Conservation (phyloP, 345 rosid species). For the Limnanthes douglasii region DNA sequence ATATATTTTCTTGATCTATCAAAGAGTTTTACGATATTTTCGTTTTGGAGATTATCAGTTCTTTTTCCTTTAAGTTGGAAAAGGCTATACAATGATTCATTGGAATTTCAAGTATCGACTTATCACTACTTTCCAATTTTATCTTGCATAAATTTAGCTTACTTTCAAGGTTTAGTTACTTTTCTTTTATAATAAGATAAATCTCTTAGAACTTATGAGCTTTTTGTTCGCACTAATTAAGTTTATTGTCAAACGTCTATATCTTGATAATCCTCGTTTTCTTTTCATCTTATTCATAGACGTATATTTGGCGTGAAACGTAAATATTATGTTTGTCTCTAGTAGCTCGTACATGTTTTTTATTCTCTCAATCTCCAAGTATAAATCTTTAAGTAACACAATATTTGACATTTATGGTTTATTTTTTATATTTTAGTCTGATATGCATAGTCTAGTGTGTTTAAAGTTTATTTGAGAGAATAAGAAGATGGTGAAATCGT, state of each 20-base stretch:
- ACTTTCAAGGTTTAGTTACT: conserved; percentile 42
- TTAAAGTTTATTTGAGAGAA: conserved; percentile 77
- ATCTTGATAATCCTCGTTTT: conserved; percentile 67
- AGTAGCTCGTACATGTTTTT: conserved; percentile 91
- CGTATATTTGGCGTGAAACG: conserved; percentile 65
- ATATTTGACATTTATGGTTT: conserved; percentile 76
- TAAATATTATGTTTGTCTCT: conserved; percentile 87
- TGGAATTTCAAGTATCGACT: conserved; percentile 45
- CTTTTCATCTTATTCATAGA: conserved; percentile 80
- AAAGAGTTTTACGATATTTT: conserved; percentile 46
- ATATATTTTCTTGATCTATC: conserved; percentile 45
- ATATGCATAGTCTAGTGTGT: conserved; percentile 85
- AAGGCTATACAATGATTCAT: conserved; percentile 26
- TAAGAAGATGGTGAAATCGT: conserved; percentile 86
- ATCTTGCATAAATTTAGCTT: conserved; percentile 55
- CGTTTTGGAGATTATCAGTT: conserved; percentile 39
- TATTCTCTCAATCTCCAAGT: conserved; percentile 78
- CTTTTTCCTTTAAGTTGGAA: conserved; percentile 40
- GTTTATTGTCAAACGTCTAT: conserved; percentile 63
- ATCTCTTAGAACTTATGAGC: conserved; percentile 43
- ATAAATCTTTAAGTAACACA: conserved; percentile 74
- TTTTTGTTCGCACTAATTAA: conserved; percentile 51
- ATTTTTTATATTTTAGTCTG: conserved; percentile 89
- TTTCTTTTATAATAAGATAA: conserved; percentile 54
- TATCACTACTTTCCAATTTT: conserved; percentile 36